Percentiles rank a stretch among this genome's conserved stretches.
phyloP scores from a whole-genome alignment of 1,284 basidiomycete genomes.

The Phlebopus sp. region DNA sequence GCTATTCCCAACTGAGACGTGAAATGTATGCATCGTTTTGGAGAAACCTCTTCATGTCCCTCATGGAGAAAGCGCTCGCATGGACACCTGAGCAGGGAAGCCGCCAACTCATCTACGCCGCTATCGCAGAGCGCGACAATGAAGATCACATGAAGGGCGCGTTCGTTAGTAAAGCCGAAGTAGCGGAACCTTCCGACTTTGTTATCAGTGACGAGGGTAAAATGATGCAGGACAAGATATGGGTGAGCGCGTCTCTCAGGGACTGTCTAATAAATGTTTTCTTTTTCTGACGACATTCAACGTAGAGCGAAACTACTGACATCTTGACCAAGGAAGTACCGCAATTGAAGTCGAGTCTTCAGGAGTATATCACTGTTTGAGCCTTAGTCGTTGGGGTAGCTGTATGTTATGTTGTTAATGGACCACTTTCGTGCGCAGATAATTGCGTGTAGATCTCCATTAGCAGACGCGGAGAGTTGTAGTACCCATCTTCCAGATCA shows the following conservation, averaged over 20 bases:
- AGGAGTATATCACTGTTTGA: slow-evolving; percentile 7
- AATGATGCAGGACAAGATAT: slow-evolving; percentile 39
- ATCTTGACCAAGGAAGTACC: slow-evolving; percentile 22
- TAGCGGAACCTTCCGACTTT: slow-evolving; percentile 44
- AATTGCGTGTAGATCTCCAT: too few species aligned
- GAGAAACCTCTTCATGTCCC: slow-evolving; percentile 1
- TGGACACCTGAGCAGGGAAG: slow-evolving; percentile 35
- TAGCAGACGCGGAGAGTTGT: too few species aligned
- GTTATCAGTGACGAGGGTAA: slow-evolving; percentile 42
- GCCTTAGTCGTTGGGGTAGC: too few species aligned
- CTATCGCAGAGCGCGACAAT: slow-evolving; percentile 20
- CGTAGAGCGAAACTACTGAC: slow-evolving; percentile 32
- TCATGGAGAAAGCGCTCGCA: slow-evolving; percentile 17
- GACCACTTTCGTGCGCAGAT: too few species aligned
- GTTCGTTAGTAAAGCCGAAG: slow-evolving; percentile 28
- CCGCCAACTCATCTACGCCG: slow-evolving; percentile 34
- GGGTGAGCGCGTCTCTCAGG: too few species aligned
- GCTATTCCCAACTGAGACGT: slow-evolving; percentile 41
- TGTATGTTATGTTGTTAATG: too few species aligned
- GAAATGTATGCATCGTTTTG: slow-evolving; percentile 10
- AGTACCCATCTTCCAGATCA: too few species aligned
- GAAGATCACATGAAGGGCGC: slow-evolving; percentile 39
- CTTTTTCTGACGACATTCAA: neutral
- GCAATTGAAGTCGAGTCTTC: slow-evolving; percentile 11
- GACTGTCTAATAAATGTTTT: too few species aligned